Evolutionary conservation across 2,329 filamentous ascomycete genomes (phyloP).

Genomic region (Aspergillus alliaceus): DNA sequence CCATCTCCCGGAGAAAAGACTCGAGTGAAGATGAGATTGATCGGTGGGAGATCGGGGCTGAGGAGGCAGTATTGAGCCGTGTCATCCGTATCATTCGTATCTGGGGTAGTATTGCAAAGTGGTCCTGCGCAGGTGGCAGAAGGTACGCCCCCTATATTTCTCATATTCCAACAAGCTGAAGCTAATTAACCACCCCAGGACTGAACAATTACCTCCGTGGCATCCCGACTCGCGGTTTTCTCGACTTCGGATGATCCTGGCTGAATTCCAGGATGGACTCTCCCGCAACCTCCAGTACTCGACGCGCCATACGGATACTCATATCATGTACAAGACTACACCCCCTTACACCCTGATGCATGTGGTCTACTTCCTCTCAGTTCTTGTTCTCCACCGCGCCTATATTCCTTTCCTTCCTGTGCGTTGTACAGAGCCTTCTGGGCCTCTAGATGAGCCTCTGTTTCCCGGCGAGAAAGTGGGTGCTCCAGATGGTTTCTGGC

Average conservation of each 20-base stretch:
- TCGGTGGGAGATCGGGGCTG: slow-evolving; percentile 53
- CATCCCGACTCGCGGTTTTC: slow-evolving; percentile 51
- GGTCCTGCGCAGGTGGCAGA: slow-evolving; percentile 56
- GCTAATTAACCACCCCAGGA: slow-evolving; percentile 28
- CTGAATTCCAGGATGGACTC: slow-evolving; percentile 52
- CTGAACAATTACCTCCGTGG: slow-evolving; percentile 55
- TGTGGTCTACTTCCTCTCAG: slow-evolving; percentile 54
- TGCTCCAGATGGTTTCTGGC: slow-evolving; percentile 53
- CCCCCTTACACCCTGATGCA: slow-evolving; percentile 58
- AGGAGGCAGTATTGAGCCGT: slow-evolving; percentile 55
- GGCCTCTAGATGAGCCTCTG: slow-evolving; percentile 53
- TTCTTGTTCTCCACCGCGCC: slow-evolving; percentile 56
- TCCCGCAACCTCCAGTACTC: slow-evolving; percentile 54
- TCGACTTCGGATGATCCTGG: slow-evolving; percentile 46
- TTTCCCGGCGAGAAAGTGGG: slow-evolving; percentile 46
- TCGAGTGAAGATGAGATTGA: slow-evolving; percentile 46
- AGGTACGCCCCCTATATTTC: slow-evolving; percentile 39
- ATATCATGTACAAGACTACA: slow-evolving; percentile 54
- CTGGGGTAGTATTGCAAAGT: slow-evolving; percentile 56
- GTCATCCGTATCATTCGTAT: slow-evolving; percentile 57
- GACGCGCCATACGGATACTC: slow-evolving; percentile 53
- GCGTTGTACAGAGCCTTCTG: slow-evolving; percentile 49
- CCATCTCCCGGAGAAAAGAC: slow-evolving; percentile 39
- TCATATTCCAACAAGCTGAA: neutral
- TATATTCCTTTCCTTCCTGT: slow-evolving; percentile 58